These are phyloP conservation scores for Lycium barbarum DNA, from an alignment of 257 asterid species.

Conservation along the genomic window DNA sequence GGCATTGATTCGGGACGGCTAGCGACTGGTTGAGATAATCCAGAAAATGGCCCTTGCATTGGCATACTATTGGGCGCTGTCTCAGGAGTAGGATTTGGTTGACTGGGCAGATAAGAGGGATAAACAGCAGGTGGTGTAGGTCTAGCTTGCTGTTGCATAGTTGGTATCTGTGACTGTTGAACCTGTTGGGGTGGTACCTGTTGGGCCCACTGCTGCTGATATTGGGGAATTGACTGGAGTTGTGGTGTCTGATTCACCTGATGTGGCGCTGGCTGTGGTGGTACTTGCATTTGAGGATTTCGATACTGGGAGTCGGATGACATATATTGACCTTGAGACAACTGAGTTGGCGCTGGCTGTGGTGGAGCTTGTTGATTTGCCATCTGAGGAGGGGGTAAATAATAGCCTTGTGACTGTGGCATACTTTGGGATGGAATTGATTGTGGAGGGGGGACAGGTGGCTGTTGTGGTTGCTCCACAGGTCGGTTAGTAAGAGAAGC, in stretches of 20 bases:
- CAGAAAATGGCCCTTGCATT: constrained; percentile 67
- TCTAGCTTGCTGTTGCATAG: constrained; percentile 70
- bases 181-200: constrained; percentile 51
- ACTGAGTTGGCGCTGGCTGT: constrained; percentile 38
- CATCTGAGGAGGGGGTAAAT: constrained; percentile 61
- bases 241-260: constrained; percentile 69
- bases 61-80: constrained; percentile 69
- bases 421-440: constrained; percentile 66
- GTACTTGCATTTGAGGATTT: constrained; percentile 63
- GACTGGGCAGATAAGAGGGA: constrained; percentile 61
- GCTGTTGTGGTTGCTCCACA: constrained; percentile 65
- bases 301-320: constrained; percentile 52
- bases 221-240: constrained; percentile 56
- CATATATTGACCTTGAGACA: constrained; percentile 66
- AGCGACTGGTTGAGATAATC: constrained; percentile 54
- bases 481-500: constrained; percentile 54
- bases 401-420: constrained; percentile 59
- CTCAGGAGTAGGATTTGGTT: constrained; percentile 69
- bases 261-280: constrained; percentile 62
- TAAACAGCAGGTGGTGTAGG: constrained; percentile 67
- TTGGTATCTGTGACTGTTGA: constrained; percentile 50
- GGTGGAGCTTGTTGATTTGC: constrained; percentile 39
- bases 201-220: constrained; percentile 84
- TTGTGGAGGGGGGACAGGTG: constrained; percentile 60
- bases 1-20: constrained; percentile 60